These are phyloP conservation scores for Pecoramyces ruminantium DNA, from an alignment of 192 early-diverging fungal species.

Conservation along the genomic window DNA sequence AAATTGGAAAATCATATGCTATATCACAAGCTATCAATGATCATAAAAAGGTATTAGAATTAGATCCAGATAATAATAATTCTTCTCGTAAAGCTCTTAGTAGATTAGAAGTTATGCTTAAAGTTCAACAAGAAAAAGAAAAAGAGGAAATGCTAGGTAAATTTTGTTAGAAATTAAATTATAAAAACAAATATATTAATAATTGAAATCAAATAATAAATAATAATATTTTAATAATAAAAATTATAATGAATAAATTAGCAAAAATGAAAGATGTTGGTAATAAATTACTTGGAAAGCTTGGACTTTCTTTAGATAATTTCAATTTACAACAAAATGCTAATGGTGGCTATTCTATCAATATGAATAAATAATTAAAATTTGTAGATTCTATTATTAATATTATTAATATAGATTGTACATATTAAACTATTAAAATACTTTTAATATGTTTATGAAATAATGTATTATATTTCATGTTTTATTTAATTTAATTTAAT, in stretches of 20 bases:
- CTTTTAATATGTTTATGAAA: too few relatives aligned
- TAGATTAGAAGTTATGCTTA: constrained; percentile 23
- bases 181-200: too few relatives aligned
- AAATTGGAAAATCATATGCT: constrained; percentile 22
- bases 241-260: neutral
- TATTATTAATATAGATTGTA: too few relatives aligned
- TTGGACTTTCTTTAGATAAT: constrained; percentile 53
- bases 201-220: too few relatives aligned
- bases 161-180: too few relatives aligned
- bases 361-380: neutral
- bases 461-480: too few relatives aligned
- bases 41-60: constrained; percentile 15
- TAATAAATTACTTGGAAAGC: constrained; percentile 50
- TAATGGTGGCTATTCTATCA: neutral
- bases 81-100: constrained; percentile 5
- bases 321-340: constrained; percentile 47
- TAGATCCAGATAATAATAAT: constrained; percentile 16
- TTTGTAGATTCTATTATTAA: too few relatives aligned
- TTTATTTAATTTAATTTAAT: too few relatives aligned
- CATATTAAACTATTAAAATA: too few relatives aligned
- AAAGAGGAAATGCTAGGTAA: constrained; percentile 47
- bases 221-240: too few relatives aligned
- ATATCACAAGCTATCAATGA: constrained; percentile 23
- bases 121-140: constrained; percentile 33
- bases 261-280: constrained; percentile 55